phyloP scores from a whole-genome alignment of 306 rosid species.

The Quercus alba region DNA sequence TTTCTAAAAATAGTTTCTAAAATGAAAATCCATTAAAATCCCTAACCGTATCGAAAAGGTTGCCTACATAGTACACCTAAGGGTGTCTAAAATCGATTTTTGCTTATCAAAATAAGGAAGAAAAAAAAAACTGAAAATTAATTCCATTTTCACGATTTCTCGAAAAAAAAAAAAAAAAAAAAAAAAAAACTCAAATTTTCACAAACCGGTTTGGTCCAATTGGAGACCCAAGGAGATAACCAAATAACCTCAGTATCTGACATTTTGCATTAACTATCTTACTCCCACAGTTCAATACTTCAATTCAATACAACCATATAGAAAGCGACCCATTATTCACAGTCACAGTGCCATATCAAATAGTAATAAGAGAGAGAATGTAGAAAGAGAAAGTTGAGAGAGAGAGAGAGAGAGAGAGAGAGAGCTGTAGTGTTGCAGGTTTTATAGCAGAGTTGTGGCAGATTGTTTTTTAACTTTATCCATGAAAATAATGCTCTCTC shows the following conservation, averaged over 20 bases:
- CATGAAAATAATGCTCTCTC: slow-evolving; percentile 58
- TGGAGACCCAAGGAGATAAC: slow-evolving; percentile 18
- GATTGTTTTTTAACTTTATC: slow-evolving; percentile 69
- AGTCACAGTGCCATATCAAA: slow-evolving; percentile 28
- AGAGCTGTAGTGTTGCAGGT: slow-evolving; percentile 65
- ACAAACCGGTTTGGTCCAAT: not conserved
- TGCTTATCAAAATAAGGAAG: no score
- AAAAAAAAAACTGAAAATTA: no score
- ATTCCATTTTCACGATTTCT: no score
- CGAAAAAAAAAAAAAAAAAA: no score
- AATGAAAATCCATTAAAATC: no score
- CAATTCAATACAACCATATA: slow-evolving; percentile 29
- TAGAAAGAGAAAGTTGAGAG: slow-evolving; percentile 24
- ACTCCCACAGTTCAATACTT: slow-evolving; percentile 19
- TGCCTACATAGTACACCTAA: no score
- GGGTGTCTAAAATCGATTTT: no score
- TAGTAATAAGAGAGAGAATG: slow-evolving; percentile 7
- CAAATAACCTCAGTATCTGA: slow-evolving; percentile 27
- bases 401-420: slow-evolving; percentile 18
- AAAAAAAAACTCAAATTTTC: no score
- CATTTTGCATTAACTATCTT: slow-evolving; percentile 23
- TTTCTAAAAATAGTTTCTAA: no score
- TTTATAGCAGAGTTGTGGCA: slow-evolving; percentile 63
- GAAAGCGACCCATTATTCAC: slow-evolving; percentile 62
- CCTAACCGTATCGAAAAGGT: no score